phyloP scores from a whole-genome alignment of 371 early-diverging fungal species.

The Circinella minor region DNA sequence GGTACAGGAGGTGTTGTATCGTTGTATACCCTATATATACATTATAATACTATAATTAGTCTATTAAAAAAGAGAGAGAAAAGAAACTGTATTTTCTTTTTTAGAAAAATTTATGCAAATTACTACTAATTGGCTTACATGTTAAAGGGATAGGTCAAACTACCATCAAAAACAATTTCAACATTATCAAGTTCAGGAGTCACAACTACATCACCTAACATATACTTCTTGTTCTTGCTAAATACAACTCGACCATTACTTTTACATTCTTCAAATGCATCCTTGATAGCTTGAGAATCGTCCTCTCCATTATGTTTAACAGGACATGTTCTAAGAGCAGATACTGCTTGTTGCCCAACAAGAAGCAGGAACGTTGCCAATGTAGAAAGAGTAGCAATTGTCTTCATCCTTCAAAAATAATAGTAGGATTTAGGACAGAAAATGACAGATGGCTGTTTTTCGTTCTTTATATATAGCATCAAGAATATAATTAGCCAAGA shows the following conservation, averaged over 20 bases:
- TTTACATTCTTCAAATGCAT: constrained; percentile 24
- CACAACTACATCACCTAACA: constrained; percentile 14
- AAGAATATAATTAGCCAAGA: too few species aligned
- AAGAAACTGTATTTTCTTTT: too few species aligned
- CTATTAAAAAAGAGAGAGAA: not conserved
- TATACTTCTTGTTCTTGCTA: constrained; percentile 12
- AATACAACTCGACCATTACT: constrained; percentile 23
- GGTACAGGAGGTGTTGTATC: constrained; percentile 19
- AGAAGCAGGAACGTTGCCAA: not conserved
- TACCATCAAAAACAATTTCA: constrained; percentile 16
- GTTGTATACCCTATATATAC: constrained; percentile 5
- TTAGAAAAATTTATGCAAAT: too few species aligned
- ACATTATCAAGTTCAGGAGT: constrained; percentile 18
- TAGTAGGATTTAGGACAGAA: too few species aligned
- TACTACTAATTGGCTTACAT: constrained; percentile 4
- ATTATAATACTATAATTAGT: not conserved
- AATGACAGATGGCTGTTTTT: too few species aligned
- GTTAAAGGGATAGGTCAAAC: constrained; percentile 18
- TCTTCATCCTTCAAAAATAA: not conserved
- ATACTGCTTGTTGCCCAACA: too few species aligned
- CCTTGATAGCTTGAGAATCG: constrained; percentile 19
- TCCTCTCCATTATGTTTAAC: constrained; percentile 21
- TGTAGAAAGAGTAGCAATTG: not conserved
- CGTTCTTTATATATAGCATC: too few species aligned
- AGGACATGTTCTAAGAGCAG: constrained; percentile 4